These are phyloP conservation scores for Triticum dicoccoides DNA, from an alignment of 176 grass and related monocot species.

Conservation along the genomic window DNA sequence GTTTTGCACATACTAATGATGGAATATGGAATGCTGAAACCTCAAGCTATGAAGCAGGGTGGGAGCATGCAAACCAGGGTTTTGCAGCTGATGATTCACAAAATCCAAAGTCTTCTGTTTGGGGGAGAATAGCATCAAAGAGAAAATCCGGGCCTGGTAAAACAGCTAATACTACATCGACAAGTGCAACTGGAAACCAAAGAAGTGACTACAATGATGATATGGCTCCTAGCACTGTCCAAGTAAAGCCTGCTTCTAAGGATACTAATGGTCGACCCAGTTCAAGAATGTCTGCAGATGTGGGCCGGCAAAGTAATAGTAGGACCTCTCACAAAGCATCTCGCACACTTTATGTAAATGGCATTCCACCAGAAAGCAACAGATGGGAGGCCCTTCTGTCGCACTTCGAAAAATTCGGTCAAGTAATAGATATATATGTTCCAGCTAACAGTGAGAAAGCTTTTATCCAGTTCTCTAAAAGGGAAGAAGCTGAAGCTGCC, in stretches of 20 bases:
- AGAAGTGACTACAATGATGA: constrained; percentile 42
- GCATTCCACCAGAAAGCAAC: constrained; percentile 86
- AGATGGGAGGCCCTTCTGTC: constrained; percentile 61
- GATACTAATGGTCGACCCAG: constrained; percentile 35
- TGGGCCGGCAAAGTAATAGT: constrained; percentile 46
- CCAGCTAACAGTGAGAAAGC: constrained; percentile 83
- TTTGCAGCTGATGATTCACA: constrained; percentile 40
- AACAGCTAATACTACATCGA: constrained; percentile 37
- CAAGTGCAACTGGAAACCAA: constrained; percentile 34
- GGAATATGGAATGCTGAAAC: constrained; percentile 55
- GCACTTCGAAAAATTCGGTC: constrained; percentile 91
- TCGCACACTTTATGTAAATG: constrained; percentile 87
- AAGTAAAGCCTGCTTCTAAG: constrained; percentile 45
- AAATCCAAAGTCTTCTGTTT: constrained; percentile 66
- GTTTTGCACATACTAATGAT: constrained; percentile 47
- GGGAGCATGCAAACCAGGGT: constrained; percentile 34
- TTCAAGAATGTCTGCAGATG: constrained; percentile 38
- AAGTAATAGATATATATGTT: constrained; percentile 94
- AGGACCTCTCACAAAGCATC: constrained; percentile 78
- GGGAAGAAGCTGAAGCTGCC: constrained; percentile 95
- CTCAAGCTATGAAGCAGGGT: constrained; percentile 35
- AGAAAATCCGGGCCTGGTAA: constrained; percentile 39
- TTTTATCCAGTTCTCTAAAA: constrained; percentile 97
- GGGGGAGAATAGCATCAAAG: constrained; percentile 65
- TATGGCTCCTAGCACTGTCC: constrained; percentile 22